Base-by-base conservation (phyloP, 83 land plant species). In the Diphasiastrum complanatum region DNA sequence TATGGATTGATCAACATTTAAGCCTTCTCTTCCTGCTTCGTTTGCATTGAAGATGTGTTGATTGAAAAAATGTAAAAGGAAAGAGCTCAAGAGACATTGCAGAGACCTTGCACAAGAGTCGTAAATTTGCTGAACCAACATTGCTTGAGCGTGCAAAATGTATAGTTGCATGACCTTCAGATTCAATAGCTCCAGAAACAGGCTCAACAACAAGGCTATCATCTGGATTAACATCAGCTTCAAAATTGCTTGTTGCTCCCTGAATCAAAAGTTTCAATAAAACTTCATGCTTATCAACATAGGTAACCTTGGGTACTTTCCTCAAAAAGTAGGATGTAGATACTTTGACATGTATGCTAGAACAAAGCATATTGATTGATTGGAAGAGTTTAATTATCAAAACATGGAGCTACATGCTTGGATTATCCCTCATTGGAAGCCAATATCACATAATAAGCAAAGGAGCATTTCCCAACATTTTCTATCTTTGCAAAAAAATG, bases 221-320 rank as follows among this genome's bases (percentile, higher is more conserved):
- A 34, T 74, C 84, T 18, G 84, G 83, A 20, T 90, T 93, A 26
- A 70, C 33, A 40, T 84, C 93, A 20, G 82, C 82, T 24, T 68
- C 87, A 50, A 76, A 90, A 66, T 90, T 90, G 68, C 97, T 90
- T 12, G 26, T 67, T 38, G 93, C 97, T 76, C 86, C 97, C 96
- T 89, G 78, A 63, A n/a, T n/a, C n/a, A n/a, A n/a, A 68, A 47
- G 66, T 46, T 16, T 34, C 27, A 61, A 61, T 25, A 28, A 0
- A 4, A n/a, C 5, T 43, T 50, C 47, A 48, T 18, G 18, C 25
- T 48, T 18, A 40, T 30, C 23, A 61, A 48, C 22, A 64, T 30
- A 31, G 33, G 46, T n/a, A 41, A 24, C 8, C 8, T 4, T 59
- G 67, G 34, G 14, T 3, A 67, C 26, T 43, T 47, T 29, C 4